Conservation (phyloP, 1,284 basidiomycete species). For the Rhodotorula mucilaginosa region DNA sequence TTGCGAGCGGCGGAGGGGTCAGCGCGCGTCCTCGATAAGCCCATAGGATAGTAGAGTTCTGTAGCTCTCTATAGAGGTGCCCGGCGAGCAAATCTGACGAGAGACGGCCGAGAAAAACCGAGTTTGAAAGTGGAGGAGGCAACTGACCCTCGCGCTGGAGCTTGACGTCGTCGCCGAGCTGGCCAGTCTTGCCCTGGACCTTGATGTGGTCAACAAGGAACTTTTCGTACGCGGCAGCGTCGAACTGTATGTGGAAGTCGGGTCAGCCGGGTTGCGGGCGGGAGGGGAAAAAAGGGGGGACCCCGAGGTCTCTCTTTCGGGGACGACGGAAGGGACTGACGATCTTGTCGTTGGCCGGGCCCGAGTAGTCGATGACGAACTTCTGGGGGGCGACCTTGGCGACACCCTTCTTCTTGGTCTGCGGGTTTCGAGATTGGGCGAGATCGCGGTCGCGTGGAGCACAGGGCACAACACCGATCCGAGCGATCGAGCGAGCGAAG, state of each 20-base stretch:
- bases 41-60: too few relatives aligned
- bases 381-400: constrained; percentile 27
- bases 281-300: neutral
- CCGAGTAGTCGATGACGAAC: constrained; percentile 53
- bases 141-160: constrained; percentile 48
- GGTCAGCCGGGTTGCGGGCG: too few relatives aligned
- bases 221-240: constrained; percentile 53
- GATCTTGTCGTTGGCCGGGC: constrained; percentile 53
- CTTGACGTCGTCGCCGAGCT: constrained; percentile 52
- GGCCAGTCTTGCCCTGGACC: constrained; percentile 53
- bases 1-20: too few relatives aligned
- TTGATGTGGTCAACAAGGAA: constrained; percentile 54
- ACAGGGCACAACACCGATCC: neutral
- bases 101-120: too few relatives aligned
- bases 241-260: constrained; percentile 41
- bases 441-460: neutral
- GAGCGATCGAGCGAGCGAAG: too few relatives aligned
- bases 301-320: too few relatives aligned
- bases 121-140: too few relatives aligned
- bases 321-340: constrained; percentile 9
- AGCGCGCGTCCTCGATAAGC: too few relatives aligned
- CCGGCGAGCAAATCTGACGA: too few relatives aligned
- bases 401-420: constrained; percentile 30
- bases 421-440: neutral
- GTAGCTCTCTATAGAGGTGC: too few relatives aligned